Evolutionary conservation across 345 rosid genomes (phyloP).

Genomic region (Bruguiera gymnorhiza): DNA sequence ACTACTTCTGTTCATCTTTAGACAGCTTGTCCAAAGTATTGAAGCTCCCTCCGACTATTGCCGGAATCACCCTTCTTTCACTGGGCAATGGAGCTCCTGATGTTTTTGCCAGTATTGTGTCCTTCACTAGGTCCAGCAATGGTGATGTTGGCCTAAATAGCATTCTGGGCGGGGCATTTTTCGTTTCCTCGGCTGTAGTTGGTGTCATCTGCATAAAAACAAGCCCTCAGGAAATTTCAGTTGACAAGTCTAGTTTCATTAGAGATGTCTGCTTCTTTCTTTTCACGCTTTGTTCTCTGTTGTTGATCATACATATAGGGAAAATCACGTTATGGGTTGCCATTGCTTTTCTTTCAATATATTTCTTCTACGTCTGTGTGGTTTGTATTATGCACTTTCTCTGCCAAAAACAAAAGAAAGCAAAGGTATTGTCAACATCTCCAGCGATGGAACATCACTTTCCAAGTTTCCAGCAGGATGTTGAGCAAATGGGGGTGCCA

Average conservation of each 20-base stretch:
- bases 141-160: conserved; percentile 81
- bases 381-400: conserved; percentile 52
- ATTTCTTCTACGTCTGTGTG: conserved; percentile 53
- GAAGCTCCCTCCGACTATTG: conserved; percentile 76
- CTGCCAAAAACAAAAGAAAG: conserved; percentile 13
- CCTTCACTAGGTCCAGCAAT: conserved; percentile 59
- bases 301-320: conserved; percentile 51
- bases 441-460: conserved; percentile 6
- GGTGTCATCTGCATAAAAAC: conserved; percentile 59
- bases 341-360: conserved; percentile 54
- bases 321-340: conserved; percentile 59
- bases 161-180: conserved; percentile 77
- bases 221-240: conserved; percentile 31
- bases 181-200: conserved; percentile 72
- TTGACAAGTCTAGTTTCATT: conserved; percentile 63
- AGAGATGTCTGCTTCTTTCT: conserved; percentile 77
- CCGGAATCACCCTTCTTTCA: conserved; percentile 80
- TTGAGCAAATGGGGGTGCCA: conserved; percentile 41
- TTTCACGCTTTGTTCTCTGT: conserved; percentile 53
- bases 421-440: conserved; percentile 1
- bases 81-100: conserved; percentile 93
- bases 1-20: conserved; percentile 73
- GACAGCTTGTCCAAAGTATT: conserved; percentile 69
- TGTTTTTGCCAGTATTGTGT: conserved; percentile 75
- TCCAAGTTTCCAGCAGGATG: conserved; percentile 14